Evolutionary conservation across 2,329 filamentous ascomycete species (phyloP).

Genomic region (Diaporthe vexans): DNA sequence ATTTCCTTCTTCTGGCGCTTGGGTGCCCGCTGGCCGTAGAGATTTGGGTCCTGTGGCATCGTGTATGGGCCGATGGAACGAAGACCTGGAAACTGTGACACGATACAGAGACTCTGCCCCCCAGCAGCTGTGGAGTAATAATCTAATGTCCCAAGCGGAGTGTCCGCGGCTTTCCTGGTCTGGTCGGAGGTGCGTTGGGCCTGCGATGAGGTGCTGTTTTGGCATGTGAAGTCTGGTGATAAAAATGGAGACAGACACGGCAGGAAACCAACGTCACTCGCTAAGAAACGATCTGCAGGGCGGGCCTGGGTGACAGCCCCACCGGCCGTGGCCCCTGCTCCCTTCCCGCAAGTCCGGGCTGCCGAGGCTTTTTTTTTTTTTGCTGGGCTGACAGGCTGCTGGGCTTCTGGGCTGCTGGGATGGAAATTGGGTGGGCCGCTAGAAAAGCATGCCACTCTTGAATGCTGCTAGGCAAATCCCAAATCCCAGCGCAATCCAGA

Average conservation of each 20-base stretch:
- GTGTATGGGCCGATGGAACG: constrained; percentile 32
- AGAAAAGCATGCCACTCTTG: constrained; percentile 34
- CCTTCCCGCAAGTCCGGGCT: constrained; percentile 23
- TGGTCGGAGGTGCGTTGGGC: background rate
- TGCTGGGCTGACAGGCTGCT: constrained; percentile 7
- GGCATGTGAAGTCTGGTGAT: constrained; percentile 39
- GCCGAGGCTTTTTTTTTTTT: constrained; percentile 14
- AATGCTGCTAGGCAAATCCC: background rate
- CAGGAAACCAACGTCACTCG: constrained; percentile 25
- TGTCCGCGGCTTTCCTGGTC: constrained; percentile 14
- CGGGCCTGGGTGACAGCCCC: constrained; percentile 9
- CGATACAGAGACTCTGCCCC: background rate
- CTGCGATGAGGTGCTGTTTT: constrained; percentile 10
- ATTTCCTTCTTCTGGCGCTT: constrained; percentile 80
- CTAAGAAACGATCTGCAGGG: constrained; percentile 21
- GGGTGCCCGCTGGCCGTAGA: constrained; percentile 82
- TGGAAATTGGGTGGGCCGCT: constrained; percentile 26
- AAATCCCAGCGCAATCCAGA: background rate
- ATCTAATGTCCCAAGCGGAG: background rate
- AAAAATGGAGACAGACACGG: constrained; percentile 7
- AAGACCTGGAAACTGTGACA: background rate
- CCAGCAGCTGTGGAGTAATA: constrained; percentile 5
- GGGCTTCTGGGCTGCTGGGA: constrained; percentile 8
- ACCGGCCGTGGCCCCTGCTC: constrained; percentile 32
- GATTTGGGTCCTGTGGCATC: constrained; percentile 76